Evolutionary conservation across 352 stramenopile species (phyloP), one percentile per base, ranked within the genome.

Genomic region (Phytophthora rubi): DNA sequence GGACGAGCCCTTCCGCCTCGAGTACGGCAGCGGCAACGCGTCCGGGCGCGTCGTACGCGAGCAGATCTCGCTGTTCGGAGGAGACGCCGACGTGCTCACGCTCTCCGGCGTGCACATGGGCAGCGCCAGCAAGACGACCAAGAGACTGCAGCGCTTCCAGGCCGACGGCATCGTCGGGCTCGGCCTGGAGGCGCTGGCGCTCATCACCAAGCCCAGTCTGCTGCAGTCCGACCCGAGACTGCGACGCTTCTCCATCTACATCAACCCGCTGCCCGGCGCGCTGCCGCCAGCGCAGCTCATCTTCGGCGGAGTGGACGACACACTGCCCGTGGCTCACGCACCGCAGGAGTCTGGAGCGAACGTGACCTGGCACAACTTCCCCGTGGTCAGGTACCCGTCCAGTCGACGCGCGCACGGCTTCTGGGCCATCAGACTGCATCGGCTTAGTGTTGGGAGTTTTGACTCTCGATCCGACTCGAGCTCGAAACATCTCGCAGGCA

Each of bases 161-260:
- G 82, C 82, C 3, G 84, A 92, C 63, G 84, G 84, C 10, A 89
- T 92, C 57, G 77, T 92, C 13, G 85, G 85, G 1, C 78, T 92
- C 18, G 85, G 81, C 0, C 68, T 92, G 2, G 79, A 81, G 9
- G 68, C 70, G 13, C 65, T 92, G 53, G 83, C 85, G 30, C 61
- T 87, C 35, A 82, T 91, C 58, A 90, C 81, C n/a, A 81, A 74
- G 30, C 81, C 79, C 23, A 76, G 73, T 45, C 55, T 92, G 7
- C 70, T 91, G n/a, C 28, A 57, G 35, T 55, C 30, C 15, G 55
- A 75, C 48, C 28, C 71, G 37, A 26, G 54, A 13, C 65, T 91
- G 30, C 64, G 59, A 35, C 67, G 62, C 48, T 91, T 92, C 57
- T 92, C 85, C 4, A 73, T 92, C 53, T 92, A 87, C 69, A 81